phyloP scores from a whole-genome alignment of 306 rosid genomes.

The Quercus agrifolia region DNA sequence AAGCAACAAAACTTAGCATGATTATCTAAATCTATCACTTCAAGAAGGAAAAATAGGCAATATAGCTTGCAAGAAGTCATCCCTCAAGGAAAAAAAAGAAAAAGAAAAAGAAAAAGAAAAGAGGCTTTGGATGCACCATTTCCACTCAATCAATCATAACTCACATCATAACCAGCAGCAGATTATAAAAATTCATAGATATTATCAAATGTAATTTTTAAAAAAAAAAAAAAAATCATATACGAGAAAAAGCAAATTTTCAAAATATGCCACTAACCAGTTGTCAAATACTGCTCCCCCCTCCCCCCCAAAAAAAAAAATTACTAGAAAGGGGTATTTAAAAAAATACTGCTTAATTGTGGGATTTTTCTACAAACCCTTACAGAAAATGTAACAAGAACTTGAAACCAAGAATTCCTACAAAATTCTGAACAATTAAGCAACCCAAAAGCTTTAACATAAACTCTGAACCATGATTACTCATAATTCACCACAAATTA shows the following conservation, averaged over 20 bases:
- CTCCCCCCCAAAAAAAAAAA: neutral
- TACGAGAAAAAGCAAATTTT: neutral
- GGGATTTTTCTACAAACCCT: neutral
- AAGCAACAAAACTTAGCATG: neutral
- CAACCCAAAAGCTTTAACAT: conserved; percentile 17
- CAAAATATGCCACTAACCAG: neutral
- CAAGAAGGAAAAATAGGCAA: neutral
- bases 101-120: neutral
- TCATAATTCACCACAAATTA: conserved; percentile 27
- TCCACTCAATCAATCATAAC: neutral
- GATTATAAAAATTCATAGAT: neutral
- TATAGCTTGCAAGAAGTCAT: neutral
- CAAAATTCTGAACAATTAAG: conserved; percentile 18
- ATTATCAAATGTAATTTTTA: neutral
- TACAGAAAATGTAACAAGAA: neutral
- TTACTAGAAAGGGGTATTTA: neutral
- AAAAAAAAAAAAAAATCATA: neutral
- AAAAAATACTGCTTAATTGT: neutral
- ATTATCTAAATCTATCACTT: neutral
- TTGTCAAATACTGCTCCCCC: neutral
- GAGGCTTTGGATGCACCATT: neutral
- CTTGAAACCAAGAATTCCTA: neutral
- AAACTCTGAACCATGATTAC: conserved; percentile 17
- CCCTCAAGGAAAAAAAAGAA: neutral
- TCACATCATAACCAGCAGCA: neutral